Evolutionary conservation across 495 filamentous ascomycete genomes (phyloP).

Genomic region (Lepraria neglecta): DNA sequence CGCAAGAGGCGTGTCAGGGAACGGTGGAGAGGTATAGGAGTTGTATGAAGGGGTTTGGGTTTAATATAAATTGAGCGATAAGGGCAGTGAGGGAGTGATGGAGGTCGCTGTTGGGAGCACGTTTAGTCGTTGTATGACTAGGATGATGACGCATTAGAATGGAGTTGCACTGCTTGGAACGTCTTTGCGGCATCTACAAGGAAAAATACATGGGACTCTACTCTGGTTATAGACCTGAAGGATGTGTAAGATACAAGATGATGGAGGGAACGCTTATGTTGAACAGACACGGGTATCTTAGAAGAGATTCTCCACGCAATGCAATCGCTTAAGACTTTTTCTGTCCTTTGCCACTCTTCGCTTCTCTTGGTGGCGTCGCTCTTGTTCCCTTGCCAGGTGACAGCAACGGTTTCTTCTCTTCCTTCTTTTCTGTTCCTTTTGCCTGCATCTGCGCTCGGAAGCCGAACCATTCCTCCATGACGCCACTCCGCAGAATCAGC

Average conservation of each 20-base stretch:
- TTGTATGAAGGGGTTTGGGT: slow-evolving; percentile 93
- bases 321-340: slow-evolving; percentile 10
- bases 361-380: slow-evolving; percentile 14
- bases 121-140: not conserved
- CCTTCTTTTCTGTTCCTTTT: not conserved
- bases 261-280: not conserved
- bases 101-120: not conserved
- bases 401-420: not conserved
- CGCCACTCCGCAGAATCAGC: slow-evolving; percentile 53
- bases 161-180: slow-evolving; percentile 9
- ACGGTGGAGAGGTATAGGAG: slow-evolving; percentile 78
- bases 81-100: not conserved
- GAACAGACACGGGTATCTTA: slow-evolving; percentile 9
- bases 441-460: slow-evolving; percentile 19
- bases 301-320: not conserved
- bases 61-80: slow-evolving; percentile 53
- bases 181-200: not conserved
- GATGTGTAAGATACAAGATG: slow-evolving; percentile 1
- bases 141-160: slow-evolving; percentile 10
- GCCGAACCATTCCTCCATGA: slow-evolving; percentile 29
- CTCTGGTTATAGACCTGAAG: not conserved
- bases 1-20: slow-evolving; percentile 70
- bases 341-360: slow-evolving; percentile 7
- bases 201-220: not conserved
- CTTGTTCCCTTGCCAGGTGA: not conserved